phyloP scores from a whole-genome alignment of 148 eudicot species.

The Diospyros lotus region DNA sequence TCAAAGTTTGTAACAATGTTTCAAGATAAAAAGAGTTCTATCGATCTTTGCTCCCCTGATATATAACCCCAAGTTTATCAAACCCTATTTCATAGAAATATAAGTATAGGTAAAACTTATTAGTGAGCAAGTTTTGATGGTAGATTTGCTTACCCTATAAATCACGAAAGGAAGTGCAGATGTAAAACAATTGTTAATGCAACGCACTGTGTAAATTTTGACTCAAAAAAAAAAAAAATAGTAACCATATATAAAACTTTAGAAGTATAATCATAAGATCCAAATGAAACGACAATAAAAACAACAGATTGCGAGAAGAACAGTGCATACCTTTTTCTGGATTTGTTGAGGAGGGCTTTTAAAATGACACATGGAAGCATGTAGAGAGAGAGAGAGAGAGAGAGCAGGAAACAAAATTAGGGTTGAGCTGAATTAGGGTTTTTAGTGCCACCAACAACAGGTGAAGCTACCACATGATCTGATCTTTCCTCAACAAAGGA shows the following conservation, averaged over 20 bases:
- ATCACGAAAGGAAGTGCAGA: too few species aligned
- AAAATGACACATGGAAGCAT: background rate
- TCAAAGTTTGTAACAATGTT: too few species aligned
- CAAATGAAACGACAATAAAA: background rate
- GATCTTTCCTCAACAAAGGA: conserved; percentile 27
- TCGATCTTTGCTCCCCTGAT: too few species aligned
- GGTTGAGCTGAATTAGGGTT: conserved; percentile 16
- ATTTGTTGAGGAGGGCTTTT: background rate
- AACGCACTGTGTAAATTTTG: background rate
- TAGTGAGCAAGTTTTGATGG: too few species aligned
- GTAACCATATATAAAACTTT: background rate
- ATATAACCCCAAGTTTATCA: too few species aligned
- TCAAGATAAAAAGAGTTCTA: too few species aligned
- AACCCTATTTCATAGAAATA: too few species aligned
- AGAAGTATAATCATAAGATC: too few species aligned
- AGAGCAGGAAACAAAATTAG: conserved; percentile 2
- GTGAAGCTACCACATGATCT: conserved; percentile 67
- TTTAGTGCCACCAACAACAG: conserved; percentile 32
- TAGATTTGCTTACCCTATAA: too few species aligned
- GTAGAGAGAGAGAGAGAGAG: background rate
- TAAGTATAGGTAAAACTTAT: too few species aligned
- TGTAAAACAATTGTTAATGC: too few species aligned
- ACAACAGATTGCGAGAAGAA: background rate
- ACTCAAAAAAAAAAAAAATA: background rate
- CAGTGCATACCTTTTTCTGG: background rate